Percentiles rank a stretch among this genome's conserved stretches.
phyloP scores from a whole-genome alignment of 371 early-diverging fungal genomes.

The Lichtheimia ornata region DNA sequence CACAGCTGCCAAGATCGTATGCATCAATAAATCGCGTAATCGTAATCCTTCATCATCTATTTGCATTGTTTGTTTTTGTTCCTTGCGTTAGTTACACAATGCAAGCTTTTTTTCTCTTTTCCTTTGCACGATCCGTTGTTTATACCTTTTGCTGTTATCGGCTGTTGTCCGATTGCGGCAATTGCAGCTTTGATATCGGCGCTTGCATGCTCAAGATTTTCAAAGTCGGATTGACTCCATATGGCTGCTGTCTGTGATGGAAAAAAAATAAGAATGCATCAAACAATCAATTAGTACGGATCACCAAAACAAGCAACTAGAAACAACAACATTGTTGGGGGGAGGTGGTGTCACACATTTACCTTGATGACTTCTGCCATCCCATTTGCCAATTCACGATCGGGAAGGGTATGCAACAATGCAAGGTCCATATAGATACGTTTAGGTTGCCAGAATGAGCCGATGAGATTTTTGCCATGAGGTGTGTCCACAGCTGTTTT shows the following conservation, averaged over 20 bases:
- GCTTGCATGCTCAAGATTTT: constrained; percentile 26
- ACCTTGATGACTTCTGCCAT: constrained; percentile 95
- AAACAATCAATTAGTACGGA: not conserved
- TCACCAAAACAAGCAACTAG: not conserved
- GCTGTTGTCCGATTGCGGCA: constrained; percentile 31
- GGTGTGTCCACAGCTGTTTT: constrained; percentile 94
- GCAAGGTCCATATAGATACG: constrained; percentile 86
- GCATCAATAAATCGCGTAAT: constrained; percentile 40
- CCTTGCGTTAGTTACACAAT: not conserved
- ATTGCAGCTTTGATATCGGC: constrained; percentile 9
- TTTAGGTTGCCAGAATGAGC: constrained; percentile 95
- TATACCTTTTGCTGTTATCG: not conserved
- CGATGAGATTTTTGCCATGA: constrained; percentile 92
- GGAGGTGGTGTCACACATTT: not conserved
- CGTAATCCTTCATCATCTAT: not conserved
- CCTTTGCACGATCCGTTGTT: not conserved
- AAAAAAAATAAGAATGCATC: not conserved
- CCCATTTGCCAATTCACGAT: constrained; percentile 90
- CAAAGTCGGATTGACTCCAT: constrained; percentile 81
- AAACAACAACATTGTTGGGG: not conserved
- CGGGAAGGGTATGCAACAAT: constrained; percentile 80
- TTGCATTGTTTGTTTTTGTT: constrained; percentile 9
- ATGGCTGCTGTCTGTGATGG: constrained; percentile 78
- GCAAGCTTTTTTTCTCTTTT: not conserved
- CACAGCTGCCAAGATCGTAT: constrained; percentile 82